Percentiles rank a stretch among this genome's conserved stretches.
Evolutionary conservation across 352 stramenopile genomes (phyloP).

Genomic region (Phytophthora macrochlamydospora): DNA sequence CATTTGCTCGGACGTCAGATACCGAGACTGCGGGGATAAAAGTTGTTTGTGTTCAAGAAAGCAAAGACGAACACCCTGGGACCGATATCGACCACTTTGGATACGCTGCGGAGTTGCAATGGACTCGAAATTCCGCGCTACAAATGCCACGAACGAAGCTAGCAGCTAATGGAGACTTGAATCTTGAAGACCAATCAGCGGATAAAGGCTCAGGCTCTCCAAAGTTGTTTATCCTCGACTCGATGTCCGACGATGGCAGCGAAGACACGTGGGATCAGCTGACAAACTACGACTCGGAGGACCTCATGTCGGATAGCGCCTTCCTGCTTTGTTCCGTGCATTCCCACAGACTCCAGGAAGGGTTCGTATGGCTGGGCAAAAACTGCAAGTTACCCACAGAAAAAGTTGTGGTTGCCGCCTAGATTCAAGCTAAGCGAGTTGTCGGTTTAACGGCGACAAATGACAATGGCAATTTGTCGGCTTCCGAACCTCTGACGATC

Average conservation of each 20-base stretch:
- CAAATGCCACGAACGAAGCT: conserved; percentile 1
- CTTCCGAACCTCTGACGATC: conserved; percentile 6
- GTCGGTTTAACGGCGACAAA: conserved; percentile 2
- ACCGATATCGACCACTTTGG: conserved; percentile 37
- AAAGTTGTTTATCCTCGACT: conserved; percentile 49
- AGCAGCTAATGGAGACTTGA: conserved; percentile 2
- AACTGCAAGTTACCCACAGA: conserved; percentile 11
- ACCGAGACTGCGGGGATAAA: background rate
- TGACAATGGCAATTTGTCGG: background rate
- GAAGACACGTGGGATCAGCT: conserved; percentile 50
- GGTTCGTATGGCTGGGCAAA: conserved; percentile 54
- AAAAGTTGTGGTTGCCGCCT: conserved; percentile 21
- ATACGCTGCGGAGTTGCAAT: conserved; percentile 46
- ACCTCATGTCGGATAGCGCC: conserved; percentile 39
- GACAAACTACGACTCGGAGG: conserved; percentile 66
- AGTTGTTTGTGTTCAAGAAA: conserved; percentile 14
- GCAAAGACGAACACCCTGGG: background rate
- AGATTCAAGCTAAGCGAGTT: conserved; percentile 12
- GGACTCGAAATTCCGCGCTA: conserved; percentile 12
- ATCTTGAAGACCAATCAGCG: background rate
- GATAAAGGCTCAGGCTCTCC: conserved; percentile 8
- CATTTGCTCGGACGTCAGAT: conserved; percentile 4
- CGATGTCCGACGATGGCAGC: conserved; percentile 2
- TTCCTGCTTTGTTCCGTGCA: conserved; percentile 41
- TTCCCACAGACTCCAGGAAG: background rate